phyloP scores from a whole-genome alignment of 192 early-diverging fungal species.

The Rhizophagus prolifer region DNA sequence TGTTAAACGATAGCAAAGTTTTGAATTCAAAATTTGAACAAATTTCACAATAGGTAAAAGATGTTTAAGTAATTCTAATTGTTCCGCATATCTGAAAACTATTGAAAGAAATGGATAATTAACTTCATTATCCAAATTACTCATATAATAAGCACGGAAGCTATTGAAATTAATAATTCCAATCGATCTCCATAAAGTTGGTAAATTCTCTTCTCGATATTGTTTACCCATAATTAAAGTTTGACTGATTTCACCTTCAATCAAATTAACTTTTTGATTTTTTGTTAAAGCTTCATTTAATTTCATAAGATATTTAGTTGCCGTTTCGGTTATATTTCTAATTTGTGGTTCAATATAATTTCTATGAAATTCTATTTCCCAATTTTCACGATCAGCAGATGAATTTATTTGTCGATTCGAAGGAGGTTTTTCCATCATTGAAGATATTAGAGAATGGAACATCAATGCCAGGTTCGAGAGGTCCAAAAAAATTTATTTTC shows the following conservation, averaged over 20 bases:
- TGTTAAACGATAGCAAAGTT: conserved; percentile 1
- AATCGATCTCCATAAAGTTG: conserved; percentile 26
- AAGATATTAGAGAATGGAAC: conserved; percentile 23
- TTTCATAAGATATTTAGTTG: neutral
- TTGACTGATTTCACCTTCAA: conserved; percentile 6
- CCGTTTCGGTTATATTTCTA: neutral
- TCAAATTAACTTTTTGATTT: neutral
- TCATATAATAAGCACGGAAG: conserved; percentile 16
- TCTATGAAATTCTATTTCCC: neutral
- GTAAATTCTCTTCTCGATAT: conserved; percentile 6
- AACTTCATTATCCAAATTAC: neutral
- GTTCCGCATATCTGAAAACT: conserved; percentile 10
- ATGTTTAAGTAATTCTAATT: conserved; percentile 18
- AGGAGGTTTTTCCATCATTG: neutral
- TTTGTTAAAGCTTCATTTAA: neutral
- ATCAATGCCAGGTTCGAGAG: conserved; percentile 13
- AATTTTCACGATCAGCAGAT: neutral
- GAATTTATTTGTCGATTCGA: neutral
- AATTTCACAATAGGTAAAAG: conserved; percentile 28
- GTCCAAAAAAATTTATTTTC: too few species aligned
- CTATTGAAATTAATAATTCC: neutral
- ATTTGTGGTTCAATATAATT: neutral
- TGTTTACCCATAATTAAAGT: conserved; percentile 14
- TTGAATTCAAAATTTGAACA: neutral
- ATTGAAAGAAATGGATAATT: conserved; percentile 23